Evolutionary conservation across 1,284 basidiomycete genomes (phyloP).

Genomic region (Leccinum fallax): DNA sequence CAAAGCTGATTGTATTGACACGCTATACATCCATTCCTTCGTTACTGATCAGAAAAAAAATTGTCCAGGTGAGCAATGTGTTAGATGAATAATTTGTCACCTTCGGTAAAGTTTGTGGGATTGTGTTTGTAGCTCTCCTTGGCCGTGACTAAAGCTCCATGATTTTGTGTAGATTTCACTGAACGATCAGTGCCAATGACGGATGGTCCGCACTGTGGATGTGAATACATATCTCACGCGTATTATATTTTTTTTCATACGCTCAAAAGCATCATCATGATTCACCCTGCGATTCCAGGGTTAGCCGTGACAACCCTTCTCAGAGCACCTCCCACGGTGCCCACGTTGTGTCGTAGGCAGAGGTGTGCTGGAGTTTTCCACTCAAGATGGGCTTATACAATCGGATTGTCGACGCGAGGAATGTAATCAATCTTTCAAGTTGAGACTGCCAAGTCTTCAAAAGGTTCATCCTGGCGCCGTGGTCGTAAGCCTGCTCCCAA

Average conservation of each 20-base stretch:
- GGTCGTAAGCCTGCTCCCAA: background rate
- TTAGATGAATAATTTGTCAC: too few relatives aligned
- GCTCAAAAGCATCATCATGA: background rate
- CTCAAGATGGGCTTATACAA: background rate
- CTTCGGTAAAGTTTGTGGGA: too few relatives aligned
- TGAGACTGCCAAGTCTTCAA: background rate
- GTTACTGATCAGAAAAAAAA: too few relatives aligned
- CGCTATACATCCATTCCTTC: too few relatives aligned
- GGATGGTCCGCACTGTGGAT: background rate
- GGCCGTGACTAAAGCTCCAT: too few relatives aligned
- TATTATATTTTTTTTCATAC: background rate
- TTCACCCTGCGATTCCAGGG: constrained; percentile 16
- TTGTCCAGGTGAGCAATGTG: too few relatives aligned
- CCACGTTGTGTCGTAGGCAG: background rate
- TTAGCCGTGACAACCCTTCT: background rate
- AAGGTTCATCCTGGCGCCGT: background rate
- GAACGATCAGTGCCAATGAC: too few relatives aligned
- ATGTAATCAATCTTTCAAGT: background rate
- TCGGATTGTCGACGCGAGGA: background rate
- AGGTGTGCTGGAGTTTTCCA: background rate
- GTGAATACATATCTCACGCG: background rate
- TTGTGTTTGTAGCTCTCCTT: too few relatives aligned
- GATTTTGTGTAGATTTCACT: too few relatives aligned
- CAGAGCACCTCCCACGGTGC: background rate
- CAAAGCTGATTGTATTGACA: too few relatives aligned